These are phyloP conservation scores for Cyamopsis tetragonoloba DNA, from an alignment of 306 rosid genomes.

Conservation along the genomic window DNA sequence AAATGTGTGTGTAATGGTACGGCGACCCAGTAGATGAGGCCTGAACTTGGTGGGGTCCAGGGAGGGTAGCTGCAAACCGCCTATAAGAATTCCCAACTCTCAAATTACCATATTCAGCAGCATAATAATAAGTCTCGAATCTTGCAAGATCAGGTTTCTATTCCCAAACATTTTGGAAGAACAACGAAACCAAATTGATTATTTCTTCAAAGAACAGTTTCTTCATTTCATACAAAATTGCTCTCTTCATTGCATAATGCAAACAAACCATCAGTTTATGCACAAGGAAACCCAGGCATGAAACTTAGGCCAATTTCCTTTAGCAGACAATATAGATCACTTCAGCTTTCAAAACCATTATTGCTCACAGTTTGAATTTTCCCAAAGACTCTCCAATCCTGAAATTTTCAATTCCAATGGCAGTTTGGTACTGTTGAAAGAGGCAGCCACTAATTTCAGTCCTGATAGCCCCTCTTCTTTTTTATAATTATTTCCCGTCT, in stretches of 20 bases:
- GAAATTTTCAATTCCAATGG: not conserved
- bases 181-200: not conserved
- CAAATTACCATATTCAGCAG: no score
- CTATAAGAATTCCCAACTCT: no score
- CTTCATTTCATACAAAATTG: not conserved
- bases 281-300: not conserved
- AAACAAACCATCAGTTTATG: not conserved
- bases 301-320: not conserved
- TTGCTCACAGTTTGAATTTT: not conserved
- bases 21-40: no score
- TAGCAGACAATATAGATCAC: not conserved
- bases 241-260: not conserved
- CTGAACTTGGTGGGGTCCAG: no score
- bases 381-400: not conserved
- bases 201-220: not conserved
- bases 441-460: not conserved
- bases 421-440: not conserved
- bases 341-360: not conserved
- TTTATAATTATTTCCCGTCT: not conserved
- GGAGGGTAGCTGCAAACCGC: no score
- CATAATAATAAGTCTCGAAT: not conserved
- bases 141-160: not conserved
- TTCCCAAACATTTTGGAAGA: not conserved
- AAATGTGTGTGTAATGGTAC: no score
- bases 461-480: not conserved